Percentiles rank a stretch among this genome's conserved stretches.
Evolutionary conservation across 164 flowering plant species (phyloP).

Genomic region (Litsea cubeba): DNA sequence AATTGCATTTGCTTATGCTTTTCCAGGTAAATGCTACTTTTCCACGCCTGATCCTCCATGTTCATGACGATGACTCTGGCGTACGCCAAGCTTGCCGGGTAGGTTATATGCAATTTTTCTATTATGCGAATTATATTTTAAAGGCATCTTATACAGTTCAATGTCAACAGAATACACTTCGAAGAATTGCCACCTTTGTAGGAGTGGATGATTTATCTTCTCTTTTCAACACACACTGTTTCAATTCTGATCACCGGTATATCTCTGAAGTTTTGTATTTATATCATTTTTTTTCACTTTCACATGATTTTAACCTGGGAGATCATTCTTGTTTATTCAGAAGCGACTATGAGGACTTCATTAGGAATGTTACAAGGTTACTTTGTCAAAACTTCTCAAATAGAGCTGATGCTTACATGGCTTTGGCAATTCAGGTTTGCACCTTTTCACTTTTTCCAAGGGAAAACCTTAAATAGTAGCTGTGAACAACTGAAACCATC

Average conservation of each 20-base stretch:
- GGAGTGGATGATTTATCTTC: conserved; percentile 46
- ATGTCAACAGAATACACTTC: conserved; percentile 51
- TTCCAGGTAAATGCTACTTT: conserved; percentile 70
- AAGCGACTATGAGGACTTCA: conserved; percentile 76
- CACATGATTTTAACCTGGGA: background rate
- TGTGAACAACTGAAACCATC: too few species aligned
- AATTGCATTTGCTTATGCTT: background rate
- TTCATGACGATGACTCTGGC: conserved; percentile 70
- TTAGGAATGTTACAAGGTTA: conserved; percentile 66
- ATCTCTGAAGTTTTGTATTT: background rate
- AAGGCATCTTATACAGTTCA: background rate
- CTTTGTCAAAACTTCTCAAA: conserved; percentile 48
- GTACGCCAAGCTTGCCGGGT: conserved; percentile 89
- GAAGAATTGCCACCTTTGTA: conserved; percentile 43
- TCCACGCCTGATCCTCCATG: conserved; percentile 80
- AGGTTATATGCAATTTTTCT: conserved; percentile 12
- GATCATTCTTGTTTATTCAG: conserved; percentile 37
- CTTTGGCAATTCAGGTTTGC: conserved; percentile 70
- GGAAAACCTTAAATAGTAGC: too few species aligned
- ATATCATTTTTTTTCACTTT: background rate
- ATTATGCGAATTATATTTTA: background rate
- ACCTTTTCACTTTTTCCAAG: background rate
- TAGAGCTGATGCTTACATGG: conserved; percentile 67
- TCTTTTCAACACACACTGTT: conserved; percentile 43
- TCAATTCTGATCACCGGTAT: conserved; percentile 82